A percentile compares a stretch with the other conserved stretches of the same genome.
phyloP scores from a whole-genome alignment of 768 basidiomycete species.

The Holtermanniella nyarrowii region DNA sequence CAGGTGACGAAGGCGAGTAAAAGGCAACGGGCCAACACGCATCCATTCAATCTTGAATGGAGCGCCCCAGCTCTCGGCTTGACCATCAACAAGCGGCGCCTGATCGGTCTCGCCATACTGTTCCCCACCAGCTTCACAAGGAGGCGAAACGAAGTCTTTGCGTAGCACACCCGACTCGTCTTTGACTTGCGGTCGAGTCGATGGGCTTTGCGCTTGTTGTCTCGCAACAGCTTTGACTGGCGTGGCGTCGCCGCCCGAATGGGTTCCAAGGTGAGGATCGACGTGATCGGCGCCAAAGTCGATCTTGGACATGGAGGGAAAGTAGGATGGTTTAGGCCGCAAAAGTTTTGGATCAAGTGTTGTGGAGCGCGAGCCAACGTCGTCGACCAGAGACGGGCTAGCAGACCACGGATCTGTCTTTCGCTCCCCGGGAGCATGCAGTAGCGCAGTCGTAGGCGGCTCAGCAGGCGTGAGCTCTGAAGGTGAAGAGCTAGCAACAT shows the following conservation, averaged over 20 bases:
- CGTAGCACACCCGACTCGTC: conserved; percentile 33
- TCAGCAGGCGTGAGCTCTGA: conserved; percentile 16
- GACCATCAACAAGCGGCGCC: conserved; percentile 19
- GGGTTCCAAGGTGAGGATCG: neutral
- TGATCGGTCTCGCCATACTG: conserved; percentile 1
- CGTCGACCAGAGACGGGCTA: neutral
- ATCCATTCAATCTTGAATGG: conserved; percentile 79
- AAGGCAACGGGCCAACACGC: conserved; percentile 59
- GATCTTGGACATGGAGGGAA: conserved; percentile 12
- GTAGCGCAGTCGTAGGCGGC: neutral
- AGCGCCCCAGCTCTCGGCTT: conserved; percentile 55
- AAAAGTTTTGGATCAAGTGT: conserved; percentile 18
- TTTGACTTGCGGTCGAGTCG: conserved; percentile 3
- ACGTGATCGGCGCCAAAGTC: neutral
- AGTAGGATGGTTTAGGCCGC: conserved; percentile 5
- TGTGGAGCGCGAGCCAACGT: conserved; percentile 7
- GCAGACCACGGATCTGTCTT: conserved; percentile 18
- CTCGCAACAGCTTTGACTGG: conserved; percentile 1
- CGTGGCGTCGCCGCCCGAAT: neutral
- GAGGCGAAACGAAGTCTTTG: conserved; percentile 33
- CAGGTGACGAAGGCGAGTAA: conserved; percentile 63
- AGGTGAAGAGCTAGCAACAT: conserved; percentile 11
- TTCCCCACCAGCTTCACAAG: conserved; percentile 15
- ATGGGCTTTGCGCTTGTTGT: conserved; percentile 17
- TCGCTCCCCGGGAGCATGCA: conserved; percentile 7